These are phyloP conservation scores for Globisporangium nagaii DNA, from an alignment of 352 stramenopile genomes.

Conservation along the genomic window DNA sequence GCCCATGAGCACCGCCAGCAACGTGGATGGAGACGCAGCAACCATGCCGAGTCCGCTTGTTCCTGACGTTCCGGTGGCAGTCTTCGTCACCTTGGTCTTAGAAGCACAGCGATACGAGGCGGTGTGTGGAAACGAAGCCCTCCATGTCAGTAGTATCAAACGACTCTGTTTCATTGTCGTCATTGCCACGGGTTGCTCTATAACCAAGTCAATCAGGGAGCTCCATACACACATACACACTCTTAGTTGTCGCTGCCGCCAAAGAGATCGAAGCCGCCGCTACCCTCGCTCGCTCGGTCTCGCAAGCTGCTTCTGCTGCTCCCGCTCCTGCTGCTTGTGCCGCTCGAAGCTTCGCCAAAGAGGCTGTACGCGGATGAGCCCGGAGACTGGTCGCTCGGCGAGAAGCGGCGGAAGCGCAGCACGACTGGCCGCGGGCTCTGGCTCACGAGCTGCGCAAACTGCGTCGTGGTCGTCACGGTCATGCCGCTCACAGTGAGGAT, in stretches of 20 bases:
- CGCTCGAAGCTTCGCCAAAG: slow-evolving; percentile 44
- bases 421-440: slow-evolving; percentile 53
- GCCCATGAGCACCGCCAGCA: too few relatives aligned
- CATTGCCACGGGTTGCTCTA: too few relatives aligned
- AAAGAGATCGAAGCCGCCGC: slow-evolving; percentile 2
- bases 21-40: too few relatives aligned
- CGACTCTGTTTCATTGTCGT: too few relatives aligned
- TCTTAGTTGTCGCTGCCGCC: neutral
- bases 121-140: too few relatives aligned
- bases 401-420: slow-evolving; percentile 52
- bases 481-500: slow-evolving; percentile 73
- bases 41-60: too few relatives aligned
- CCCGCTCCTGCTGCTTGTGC: neutral
- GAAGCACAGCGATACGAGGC: too few relatives aligned
- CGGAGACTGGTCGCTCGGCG: slow-evolving; percentile 20
- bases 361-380: slow-evolving; percentile 46
- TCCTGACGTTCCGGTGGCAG: too few relatives aligned
- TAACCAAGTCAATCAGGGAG: too few relatives aligned
- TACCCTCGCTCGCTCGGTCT: neutral
- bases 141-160: too few relatives aligned
- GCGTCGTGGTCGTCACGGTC: slow-evolving; percentile 51
- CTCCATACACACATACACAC: neutral
- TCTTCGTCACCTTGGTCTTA: too few relatives aligned
- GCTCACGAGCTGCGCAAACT: slow-evolving; percentile 71
- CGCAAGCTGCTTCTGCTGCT: neutral